Conservation (phyloP, 176 grass and related monocot genomes). For the Leersia perrieri region DNA sequence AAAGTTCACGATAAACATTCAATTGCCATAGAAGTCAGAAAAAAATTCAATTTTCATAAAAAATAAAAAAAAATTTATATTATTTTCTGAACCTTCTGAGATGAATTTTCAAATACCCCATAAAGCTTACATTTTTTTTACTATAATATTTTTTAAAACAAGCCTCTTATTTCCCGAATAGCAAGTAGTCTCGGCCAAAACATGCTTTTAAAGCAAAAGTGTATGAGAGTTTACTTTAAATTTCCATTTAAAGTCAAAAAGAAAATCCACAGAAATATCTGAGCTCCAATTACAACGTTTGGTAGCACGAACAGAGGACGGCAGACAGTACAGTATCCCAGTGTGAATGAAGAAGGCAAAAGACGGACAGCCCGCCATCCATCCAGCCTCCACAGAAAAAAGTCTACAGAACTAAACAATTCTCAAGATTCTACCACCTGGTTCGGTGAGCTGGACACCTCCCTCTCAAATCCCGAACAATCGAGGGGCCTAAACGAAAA, state of each 20-base stretch:
- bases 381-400: too few relatives aligned
- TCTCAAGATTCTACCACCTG: background rate
- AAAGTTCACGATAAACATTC: background rate
- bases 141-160: too few relatives aligned
- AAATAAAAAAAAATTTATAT: too few relatives aligned
- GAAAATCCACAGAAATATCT: background rate
- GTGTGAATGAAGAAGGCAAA: background rate
- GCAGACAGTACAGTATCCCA: background rate
- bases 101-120: too few relatives aligned
- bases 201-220: background rate
- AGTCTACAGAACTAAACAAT: background rate
- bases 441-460: background rate
- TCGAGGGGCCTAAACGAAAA: background rate
- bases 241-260: background rate
- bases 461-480: accelerated
- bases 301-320: too few relatives aligned
- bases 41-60: background rate
- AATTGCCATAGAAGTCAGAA: background rate
- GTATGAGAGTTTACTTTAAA: background rate
- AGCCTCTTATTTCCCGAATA: background rate
- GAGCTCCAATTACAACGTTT: background rate
- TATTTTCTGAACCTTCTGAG: too few relatives aligned
- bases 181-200: background rate
- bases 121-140: too few relatives aligned
- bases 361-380: background rate